phyloP scores from a whole-genome alignment of 441 rosid genomes.

The Aleurites moluccanus region DNA sequence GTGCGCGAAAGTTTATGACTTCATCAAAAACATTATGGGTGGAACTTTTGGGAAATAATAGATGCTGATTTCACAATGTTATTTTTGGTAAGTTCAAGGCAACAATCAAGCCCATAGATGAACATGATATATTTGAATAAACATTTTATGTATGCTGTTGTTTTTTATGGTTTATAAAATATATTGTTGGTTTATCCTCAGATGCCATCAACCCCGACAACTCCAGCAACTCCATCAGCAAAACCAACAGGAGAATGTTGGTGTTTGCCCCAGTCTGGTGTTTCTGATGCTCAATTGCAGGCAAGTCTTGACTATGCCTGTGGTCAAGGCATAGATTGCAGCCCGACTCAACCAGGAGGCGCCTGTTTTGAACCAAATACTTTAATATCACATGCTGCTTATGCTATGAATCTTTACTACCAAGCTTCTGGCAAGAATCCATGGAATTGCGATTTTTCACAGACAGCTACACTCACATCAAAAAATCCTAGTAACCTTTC shows the following conservation, averaged over 20 bases:
- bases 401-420: constrained; percentile 82
- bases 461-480: constrained; percentile 61
- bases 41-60: not conserved
- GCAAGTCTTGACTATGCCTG: constrained; percentile 85
- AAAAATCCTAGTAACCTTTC: constrained; percentile 73
- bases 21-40: too few species aligned
- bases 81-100: not conserved
- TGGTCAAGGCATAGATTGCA: constrained; percentile 71
- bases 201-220: constrained; percentile 42
- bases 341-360: constrained; percentile 80
- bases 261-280: constrained; percentile 68
- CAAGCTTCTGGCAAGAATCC: constrained; percentile 55
- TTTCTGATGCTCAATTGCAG: constrained; percentile 56
- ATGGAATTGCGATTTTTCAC: constrained; percentile 76
- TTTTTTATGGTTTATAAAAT: not conserved
- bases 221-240: constrained; percentile 47
- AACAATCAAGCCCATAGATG: not conserved
- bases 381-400: constrained; percentile 71
- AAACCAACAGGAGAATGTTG: constrained; percentile 51
- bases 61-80: not conserved
- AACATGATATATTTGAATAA: too few species aligned
- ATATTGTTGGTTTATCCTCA: constrained; percentile 20
- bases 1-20: not conserved
- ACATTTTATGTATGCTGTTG: not conserved
- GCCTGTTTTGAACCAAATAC: constrained; percentile 83